phyloP scores from a whole-genome alignment of 129 eudicot species.

The Arctium lappa region DNA sequence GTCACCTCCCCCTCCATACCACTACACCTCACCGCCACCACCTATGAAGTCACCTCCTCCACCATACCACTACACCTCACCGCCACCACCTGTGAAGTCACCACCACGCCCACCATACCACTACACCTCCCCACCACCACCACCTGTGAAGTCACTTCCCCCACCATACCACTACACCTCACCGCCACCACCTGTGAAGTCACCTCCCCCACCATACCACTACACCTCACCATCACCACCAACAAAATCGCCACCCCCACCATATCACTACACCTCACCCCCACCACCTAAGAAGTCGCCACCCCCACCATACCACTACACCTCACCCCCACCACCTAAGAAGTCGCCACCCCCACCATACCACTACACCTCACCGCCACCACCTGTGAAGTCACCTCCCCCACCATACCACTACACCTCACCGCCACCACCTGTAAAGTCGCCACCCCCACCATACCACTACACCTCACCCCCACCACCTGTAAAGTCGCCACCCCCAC shows the following conservation, averaged over 20 bases:
- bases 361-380: constrained; percentile 18
- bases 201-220: constrained; percentile 14
- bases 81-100: constrained; percentile 2
- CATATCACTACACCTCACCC: constrained; percentile 10
- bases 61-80: constrained; percentile 18
- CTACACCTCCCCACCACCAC: constrained; percentile 21
- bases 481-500: constrained; percentile 16
- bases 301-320: constrained; percentile 7
- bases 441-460: constrained; percentile 27
- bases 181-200: constrained; percentile 25
- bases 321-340: constrained; percentile 13
- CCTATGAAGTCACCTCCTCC: constrained; percentile 14
- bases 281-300: constrained; percentile 10
- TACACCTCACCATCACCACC: constrained; percentile 25
- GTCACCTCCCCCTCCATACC: constrained; percentile 7
- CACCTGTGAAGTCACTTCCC: constrained; percentile 6
- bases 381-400: constrained; percentile 1
- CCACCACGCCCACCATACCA: constrained; percentile 25
- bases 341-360: constrained; percentile 2
- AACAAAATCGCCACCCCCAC: background rate
- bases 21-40: constrained; percentile 12
- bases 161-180: constrained; percentile 26
- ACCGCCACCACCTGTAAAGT: background rate
- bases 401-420: constrained; percentile 12
- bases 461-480: constrained; percentile 20